A percentile compares a stretch with the other conserved stretches of the same genome.
Evolutionary conservation across 352 stramenopile species (phyloP).

Genomic region (Stramenopiles sp.): DNA sequence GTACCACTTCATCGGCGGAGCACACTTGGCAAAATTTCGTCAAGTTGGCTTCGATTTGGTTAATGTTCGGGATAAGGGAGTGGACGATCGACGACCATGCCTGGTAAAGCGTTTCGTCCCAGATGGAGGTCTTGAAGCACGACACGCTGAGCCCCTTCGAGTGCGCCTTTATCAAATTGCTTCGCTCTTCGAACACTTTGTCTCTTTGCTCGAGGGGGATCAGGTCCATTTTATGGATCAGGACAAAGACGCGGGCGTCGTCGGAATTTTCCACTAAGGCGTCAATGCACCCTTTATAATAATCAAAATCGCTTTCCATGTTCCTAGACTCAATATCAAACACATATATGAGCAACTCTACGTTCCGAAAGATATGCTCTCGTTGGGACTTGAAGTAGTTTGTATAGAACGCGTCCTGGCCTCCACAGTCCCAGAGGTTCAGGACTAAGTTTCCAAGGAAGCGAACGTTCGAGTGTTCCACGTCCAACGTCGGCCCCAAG

Average conservation of each 20-base stretch:
- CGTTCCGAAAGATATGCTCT: slow-evolving; percentile 96
- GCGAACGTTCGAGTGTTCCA: slow-evolving; percentile 69
- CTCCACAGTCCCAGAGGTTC: slow-evolving; percentile 98
- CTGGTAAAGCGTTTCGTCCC: slow-evolving; percentile 97
- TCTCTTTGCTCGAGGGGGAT: slow-evolving; percentile 51
- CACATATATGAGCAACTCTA: slow-evolving; percentile 95
- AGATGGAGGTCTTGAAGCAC: slow-evolving; percentile 95
- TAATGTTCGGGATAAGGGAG: slow-evolving; percentile 96
- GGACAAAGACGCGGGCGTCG: slow-evolving; percentile 93
- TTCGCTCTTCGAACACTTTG: slow-evolving; percentile 80
- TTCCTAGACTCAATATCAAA: slow-evolving; percentile 89
- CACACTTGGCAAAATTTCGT: slow-evolving; percentile 90
- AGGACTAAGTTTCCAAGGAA: slow-evolving; percentile 95
- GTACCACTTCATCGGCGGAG: slow-evolving; percentile 82
- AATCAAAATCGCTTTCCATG: slow-evolving; percentile 83
- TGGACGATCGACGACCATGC: slow-evolving; percentile 98
- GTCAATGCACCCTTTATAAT: slow-evolving; percentile 90
- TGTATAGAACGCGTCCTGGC: slow-evolving; percentile 95
- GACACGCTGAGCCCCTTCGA: slow-evolving; percentile 50
- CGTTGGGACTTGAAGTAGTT: slow-evolving; percentile 96
- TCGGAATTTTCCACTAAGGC: slow-evolving; percentile 94
- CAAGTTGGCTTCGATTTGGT: slow-evolving; percentile 79
- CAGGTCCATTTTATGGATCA: slow-evolving; percentile 99
- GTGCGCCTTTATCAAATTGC: slow-evolving; percentile 69
- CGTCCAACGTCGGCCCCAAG: slow-evolving; percentile 74